Evolutionary conservation across 208 protist species (phyloP).

Genomic region (Leishmania gerbilli): DNA sequence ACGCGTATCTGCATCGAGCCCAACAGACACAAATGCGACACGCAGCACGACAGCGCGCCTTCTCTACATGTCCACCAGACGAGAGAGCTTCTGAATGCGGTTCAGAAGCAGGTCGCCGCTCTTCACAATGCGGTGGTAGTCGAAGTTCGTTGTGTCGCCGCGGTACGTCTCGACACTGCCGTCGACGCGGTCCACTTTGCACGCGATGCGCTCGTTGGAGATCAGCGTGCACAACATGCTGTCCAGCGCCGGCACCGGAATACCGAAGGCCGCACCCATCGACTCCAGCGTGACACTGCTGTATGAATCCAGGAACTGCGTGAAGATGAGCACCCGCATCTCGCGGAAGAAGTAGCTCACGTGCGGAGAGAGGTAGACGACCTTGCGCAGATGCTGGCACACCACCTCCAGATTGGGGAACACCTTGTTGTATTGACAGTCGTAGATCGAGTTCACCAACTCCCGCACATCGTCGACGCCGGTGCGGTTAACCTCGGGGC

Average conservation of each 20-base stretch:
- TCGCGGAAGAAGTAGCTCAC: constrained; percentile 97
- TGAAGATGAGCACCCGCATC: constrained; percentile 96
- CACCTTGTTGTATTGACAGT: constrained; percentile 95
- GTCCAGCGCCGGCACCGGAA: constrained; percentile 87
- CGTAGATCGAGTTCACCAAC: constrained; percentile 93
- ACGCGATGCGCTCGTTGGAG: constrained; percentile 94
- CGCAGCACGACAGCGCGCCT: not conserved
- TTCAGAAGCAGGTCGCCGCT: constrained; percentile 98
- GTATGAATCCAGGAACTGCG: constrained; percentile 99
- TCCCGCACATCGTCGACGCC: constrained; percentile 90
- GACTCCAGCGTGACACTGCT: constrained; percentile 95
- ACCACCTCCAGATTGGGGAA: constrained; percentile 93
- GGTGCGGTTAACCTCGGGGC: constrained; percentile 91
- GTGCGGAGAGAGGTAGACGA: constrained; percentile 95
- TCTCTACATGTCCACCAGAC: constrained; percentile 93
- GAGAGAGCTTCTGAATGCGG: constrained; percentile 98
- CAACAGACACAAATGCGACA: not conserved
- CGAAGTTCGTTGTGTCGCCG: constrained; percentile 95
- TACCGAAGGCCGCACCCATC: constrained; percentile 96
- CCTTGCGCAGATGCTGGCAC: constrained; percentile 85
- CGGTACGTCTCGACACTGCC: constrained; percentile 96
- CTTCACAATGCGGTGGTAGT: constrained; percentile 97
- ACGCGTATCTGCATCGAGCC: not conserved
- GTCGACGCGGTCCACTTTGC: constrained; percentile 98
- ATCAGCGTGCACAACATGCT: constrained; percentile 98